Evolutionary conservation across 2,329 filamentous ascomycete genomes (phyloP), one percentile per base, ranked within the genome.

Genomic region (Phaeoacremonium minimum): DNA sequence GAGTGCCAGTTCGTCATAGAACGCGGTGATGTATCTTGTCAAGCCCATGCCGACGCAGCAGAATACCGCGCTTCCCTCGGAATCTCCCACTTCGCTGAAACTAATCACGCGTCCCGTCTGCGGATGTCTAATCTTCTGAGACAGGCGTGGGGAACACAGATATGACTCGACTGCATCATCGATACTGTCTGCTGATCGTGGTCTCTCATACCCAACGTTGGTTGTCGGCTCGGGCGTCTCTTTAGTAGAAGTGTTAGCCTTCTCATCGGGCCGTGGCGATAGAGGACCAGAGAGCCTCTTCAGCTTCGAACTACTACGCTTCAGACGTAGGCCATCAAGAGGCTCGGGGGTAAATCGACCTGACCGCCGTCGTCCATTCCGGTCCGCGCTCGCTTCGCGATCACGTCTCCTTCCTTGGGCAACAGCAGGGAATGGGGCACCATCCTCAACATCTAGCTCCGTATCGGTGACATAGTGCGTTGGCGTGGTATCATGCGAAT

Each of bases 11-110:
- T 98, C 93, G 57, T 98, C 93, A 55, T 97, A 98, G 57, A 98
- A 98, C 0, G 90, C 89, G 42, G 88, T 96, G 41, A 98, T 86
- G 56, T 93, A 98, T 60, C 93, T 79, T 9, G 93, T 98, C 51
- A 98, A 63, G 0, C 93, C 93, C 93, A 98, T 98, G 15, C 93
- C 93, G 4, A 98, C 89, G 52, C 93, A 98, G 56, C 93, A 94
- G 49, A 98, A 90, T 3, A 98, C 87, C 4, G 89, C 91, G 47
- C 85, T 91, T 2, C 93, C 93, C 30, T 91, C 80, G 0, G 90
- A 82, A 57, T 97, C 90, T 12, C 93, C 93, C 4, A 98, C 93
- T 58, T 98, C 93, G 0, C 91, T 97, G 54, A 96, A 98, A 1
- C 89, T 94, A 47, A 98, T 96, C 4, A 85, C 73, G 13, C 93